A percentile compares a stretch with the other conserved stretches of the same genome.
These are phyloP conservation scores for Blastobotrys aristatus DNA, from an alignment of 1,139 yeast species.

Conservation along the genomic window DNA sequence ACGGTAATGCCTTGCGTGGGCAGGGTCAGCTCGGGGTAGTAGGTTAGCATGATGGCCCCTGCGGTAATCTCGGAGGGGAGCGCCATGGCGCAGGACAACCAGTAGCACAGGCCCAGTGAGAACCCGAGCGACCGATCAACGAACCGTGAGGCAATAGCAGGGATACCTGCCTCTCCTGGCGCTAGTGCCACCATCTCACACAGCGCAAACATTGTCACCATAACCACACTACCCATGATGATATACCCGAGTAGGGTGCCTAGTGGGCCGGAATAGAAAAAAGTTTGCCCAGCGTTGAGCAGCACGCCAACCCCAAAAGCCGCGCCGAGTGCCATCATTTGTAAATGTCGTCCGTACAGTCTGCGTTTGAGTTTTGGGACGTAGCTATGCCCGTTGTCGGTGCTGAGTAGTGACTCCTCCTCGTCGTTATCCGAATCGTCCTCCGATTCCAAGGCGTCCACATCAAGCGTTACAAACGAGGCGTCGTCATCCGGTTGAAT, in stretches of 20 bases:
- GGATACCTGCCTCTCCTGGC: conserved; percentile 71
- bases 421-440: conserved; percentile 24
- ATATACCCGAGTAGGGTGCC: conserved; percentile 71
- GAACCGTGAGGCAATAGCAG: conserved; percentile 59
- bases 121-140: conserved; percentile 85
- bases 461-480: conserved; percentile 26
- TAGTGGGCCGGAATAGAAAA: conserved; percentile 75
- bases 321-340: conserved; percentile 79
- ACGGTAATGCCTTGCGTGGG: conserved; percentile 55
- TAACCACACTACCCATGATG: conserved; percentile 61
- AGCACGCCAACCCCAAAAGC: conserved; percentile 80
- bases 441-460: conserved; percentile 26
- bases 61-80: conserved; percentile 80
- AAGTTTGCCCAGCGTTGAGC: conserved; percentile 71
- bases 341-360: conserved; percentile 64
- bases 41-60: conserved; percentile 67
- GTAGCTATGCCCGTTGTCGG: conserved; percentile 1
- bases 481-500: conserved; percentile 17
- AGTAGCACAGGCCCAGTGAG: conserved; percentile 73
- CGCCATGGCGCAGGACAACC: conserved; percentile 68
- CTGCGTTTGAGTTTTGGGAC: conserved; percentile 41
- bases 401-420: conserved; percentile 10
- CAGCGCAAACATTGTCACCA: conserved; percentile 66
- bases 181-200: conserved; percentile 85
- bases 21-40: conserved; percentile 51